Base-by-base conservation (phyloP, 257 asterid species). In the Solanum appendiculatum region DNA sequence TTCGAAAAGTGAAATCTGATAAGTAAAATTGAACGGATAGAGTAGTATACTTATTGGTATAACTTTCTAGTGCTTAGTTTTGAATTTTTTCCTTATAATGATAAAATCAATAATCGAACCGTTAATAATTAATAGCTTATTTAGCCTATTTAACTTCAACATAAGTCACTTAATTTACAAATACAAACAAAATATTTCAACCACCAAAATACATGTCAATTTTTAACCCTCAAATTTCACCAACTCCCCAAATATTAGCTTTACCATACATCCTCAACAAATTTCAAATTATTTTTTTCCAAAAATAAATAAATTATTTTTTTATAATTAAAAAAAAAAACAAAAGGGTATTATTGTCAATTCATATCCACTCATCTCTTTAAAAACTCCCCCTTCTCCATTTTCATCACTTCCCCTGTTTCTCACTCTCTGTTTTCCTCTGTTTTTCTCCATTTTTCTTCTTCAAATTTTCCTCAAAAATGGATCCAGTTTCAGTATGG, bases 401-500 rank as follows among this genome's bases (percentile, higher is more conserved):
- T 69, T 69, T 69, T 69, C 34, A 15, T 4, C 77, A 31, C 77
- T 31, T 69, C 77, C n/a, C 20, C 77, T 69, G 77, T 16, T 31
- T 31, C 34, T 31, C 75, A 0, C 70, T 4, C 70, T 27, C 74
- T 66, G 74, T 29, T 68, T 68, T 68, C 31, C 40, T 15, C n/a
- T 4, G 21, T 15, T 69, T 69, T 31, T 31, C 10, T 21, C 66
- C 25, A n/a, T n/a, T 66, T 18, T 29, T 66, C 36, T 16, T 69
- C 77, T n/a, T 68, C 21, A 68, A 68, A 14, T 14, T 68, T 48
- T 68, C 12, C 1, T 69, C 42, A 69, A 31, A 31, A 86, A 91
- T 92, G 94, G 94, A 92, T 88, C 92, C 93, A 37, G 93, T 92
- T 66, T 14, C 87, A 0, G 89, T 40, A 6, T 92, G 94, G 93